phyloP scores from a whole-genome alignment of 2,329 filamentous ascomycete species.

The Epichloe amarillans region DNA sequence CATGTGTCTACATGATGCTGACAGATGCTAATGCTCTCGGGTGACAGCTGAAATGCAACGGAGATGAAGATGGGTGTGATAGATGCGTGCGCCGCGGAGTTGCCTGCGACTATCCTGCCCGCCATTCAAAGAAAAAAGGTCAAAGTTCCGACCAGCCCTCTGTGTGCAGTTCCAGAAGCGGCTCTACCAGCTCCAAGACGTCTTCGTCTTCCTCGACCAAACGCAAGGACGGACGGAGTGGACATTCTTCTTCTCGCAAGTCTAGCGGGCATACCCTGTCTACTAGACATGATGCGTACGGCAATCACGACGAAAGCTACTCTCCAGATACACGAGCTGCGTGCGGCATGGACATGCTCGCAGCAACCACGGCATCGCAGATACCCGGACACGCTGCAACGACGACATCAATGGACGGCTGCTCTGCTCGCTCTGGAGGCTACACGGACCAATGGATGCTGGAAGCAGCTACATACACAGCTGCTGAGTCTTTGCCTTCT shows the following conservation, averaged over 20 bases:
- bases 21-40: neutral
- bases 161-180: constrained; percentile 1
- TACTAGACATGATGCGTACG: neutral
- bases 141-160: constrained; percentile 11
- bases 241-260: neutral
- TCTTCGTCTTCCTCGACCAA: neutral
- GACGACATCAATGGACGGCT: neutral
- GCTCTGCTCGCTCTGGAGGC: no score
- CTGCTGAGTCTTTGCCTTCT: neutral
- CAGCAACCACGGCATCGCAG: neutral
- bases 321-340: neutral
- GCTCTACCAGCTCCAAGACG: neutral
- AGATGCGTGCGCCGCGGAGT: constrained; percentile 19
- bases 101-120: constrained; percentile 22
- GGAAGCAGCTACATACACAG: neutral
- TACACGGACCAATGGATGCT: neutral
- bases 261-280: neutral
- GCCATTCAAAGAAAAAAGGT: constrained; percentile 14
- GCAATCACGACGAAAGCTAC: neutral
- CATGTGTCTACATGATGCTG: neutral
- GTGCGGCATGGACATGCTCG: neutral
- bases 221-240: neutral
- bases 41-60: constrained; percentile 23
- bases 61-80: constrained; percentile 24
- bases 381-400: neutral